Evolutionary conservation across 225 moss, liverwort and hornwort genomes (phyloP).

Genomic region (Asterella californica): DNA sequence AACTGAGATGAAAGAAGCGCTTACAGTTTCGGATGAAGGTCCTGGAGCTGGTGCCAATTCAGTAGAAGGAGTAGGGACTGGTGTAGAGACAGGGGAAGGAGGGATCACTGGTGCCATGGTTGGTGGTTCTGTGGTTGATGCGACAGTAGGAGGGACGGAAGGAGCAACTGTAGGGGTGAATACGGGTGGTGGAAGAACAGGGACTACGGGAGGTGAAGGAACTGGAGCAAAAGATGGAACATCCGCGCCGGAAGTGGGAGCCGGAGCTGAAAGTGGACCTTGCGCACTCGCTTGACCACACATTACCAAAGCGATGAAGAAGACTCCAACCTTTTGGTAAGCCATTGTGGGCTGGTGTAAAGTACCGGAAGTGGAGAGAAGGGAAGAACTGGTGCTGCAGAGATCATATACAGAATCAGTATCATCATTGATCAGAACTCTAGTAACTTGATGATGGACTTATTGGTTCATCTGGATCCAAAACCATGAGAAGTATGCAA

Average conservation of each 20-base stretch:
- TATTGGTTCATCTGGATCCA: background rate
- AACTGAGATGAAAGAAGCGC: background rate
- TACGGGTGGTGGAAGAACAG: background rate
- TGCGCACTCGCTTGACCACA: background rate
- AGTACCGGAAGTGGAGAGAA: background rate
- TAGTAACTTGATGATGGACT: no score
- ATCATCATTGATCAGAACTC: background rate
- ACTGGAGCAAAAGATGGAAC: background rate
- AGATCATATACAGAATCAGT: background rate
- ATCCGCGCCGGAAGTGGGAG: background rate
- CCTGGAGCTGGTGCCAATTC: no score
- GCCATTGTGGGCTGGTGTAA: no score
- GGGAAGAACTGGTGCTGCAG: background rate
- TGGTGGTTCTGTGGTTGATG: background rate
- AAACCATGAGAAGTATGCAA: background rate
- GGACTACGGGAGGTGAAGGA: slow-evolving; percentile 1
- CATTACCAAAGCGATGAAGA: background rate
- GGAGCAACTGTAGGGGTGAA: background rate
- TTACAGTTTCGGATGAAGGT: no score
- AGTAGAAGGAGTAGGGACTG: no score
- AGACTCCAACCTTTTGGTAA: background rate
- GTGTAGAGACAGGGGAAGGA: background rate
- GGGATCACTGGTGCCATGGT: background rate
- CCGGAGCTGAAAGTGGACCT: background rate
- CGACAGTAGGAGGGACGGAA: background rate